Percentiles rank a stretch among this genome's conserved stretches.
Conservation (phyloP, 768 basidiomycete genomes). For the Leccinum obscurum region DNA sequence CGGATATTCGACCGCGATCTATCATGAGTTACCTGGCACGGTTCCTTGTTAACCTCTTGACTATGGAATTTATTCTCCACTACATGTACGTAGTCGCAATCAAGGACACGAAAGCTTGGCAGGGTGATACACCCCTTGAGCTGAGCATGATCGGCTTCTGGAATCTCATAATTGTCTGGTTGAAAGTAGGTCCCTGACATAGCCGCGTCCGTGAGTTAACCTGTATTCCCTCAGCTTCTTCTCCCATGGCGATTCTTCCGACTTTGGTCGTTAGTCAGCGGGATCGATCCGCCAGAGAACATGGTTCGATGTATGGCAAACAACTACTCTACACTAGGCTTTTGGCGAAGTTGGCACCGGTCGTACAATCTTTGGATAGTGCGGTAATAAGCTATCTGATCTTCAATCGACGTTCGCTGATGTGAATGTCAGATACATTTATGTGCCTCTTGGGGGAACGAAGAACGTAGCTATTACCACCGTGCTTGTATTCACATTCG, state of each 20-base stretch:
- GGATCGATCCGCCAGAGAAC: conserved; percentile 94
- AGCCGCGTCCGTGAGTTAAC: not conserved
- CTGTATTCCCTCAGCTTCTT: conserved; percentile 57
- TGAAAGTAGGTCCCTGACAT: conserved; percentile 63
- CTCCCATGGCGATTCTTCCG: conserved; percentile 98
- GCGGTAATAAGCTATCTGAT: conserved; percentile 47
- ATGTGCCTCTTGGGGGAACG: conserved; percentile 86
- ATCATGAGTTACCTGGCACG: conserved; percentile 63
- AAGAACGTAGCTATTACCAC: conserved; percentile 60
- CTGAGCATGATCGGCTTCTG: conserved; percentile 94
- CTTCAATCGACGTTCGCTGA: not conserved
- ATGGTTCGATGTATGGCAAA: conserved; percentile 99
- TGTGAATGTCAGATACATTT: conserved; percentile 73
- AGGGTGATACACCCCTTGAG: conserved; percentile 71
- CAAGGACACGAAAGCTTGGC: conserved; percentile 86
- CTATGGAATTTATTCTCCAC: conserved; percentile 91
- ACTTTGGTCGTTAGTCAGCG: conserved; percentile 85
- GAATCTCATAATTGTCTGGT: conserved; percentile 95
- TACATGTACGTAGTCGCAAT: conserved; percentile 97
- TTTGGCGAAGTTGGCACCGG: conserved; percentile 97
- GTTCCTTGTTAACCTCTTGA: conserved; percentile 68
- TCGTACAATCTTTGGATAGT: conserved; percentile 96
- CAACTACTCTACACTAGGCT: conserved; percentile 90
- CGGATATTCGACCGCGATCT: conserved; percentile 39
- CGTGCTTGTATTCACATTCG: conserved; percentile 87